phyloP scores from a whole-genome alignment of 2,329 filamentous ascomycete genomes.

The Penicillium sp. region DNA sequence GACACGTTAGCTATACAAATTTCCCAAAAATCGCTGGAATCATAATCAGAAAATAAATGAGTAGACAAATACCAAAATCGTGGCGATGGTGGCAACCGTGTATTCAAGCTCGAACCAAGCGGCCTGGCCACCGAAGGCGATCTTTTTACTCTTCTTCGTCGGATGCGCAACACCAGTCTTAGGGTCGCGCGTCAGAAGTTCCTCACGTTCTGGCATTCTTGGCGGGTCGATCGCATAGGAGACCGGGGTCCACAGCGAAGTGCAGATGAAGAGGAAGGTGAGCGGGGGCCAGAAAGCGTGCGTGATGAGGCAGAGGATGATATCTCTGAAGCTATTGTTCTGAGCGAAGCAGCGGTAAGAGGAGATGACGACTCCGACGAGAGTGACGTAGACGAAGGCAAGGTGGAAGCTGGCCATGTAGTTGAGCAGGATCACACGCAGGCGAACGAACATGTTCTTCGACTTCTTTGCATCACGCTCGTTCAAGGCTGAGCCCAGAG shows the following conservation, averaged over 20 bases:
- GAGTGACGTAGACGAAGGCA: slow-evolving; percentile 53
- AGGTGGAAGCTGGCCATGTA: slow-evolving; percentile 58
- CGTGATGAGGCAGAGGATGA: slow-evolving; percentile 55
- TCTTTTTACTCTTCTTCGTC: slow-evolving; percentile 51
- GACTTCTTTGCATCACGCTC: slow-evolving; percentile 52
- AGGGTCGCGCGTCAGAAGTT: slow-evolving; percentile 55
- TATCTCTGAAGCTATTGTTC: slow-evolving; percentile 38
- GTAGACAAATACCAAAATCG: slow-evolving; percentile 50
- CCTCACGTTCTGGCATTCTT: slow-evolving; percentile 56
- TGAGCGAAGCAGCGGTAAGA: slow-evolving; percentile 52
- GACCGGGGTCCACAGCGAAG: slow-evolving; percentile 58
- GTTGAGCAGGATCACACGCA: slow-evolving; percentile 56
- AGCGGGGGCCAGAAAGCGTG: slow-evolving; percentile 63
- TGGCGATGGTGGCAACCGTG: slow-evolving; percentile 52
- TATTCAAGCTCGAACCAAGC: slow-evolving; percentile 59
- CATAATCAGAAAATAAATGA: slow-evolving; percentile 32
- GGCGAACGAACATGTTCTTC: slow-evolving; percentile 49
- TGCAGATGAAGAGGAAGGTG: slow-evolving; percentile 56
- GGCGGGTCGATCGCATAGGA: slow-evolving; percentile 62
- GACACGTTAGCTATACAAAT: slow-evolving; percentile 9
- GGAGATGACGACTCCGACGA: slow-evolving; percentile 51
- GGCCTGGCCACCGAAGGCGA: slow-evolving; percentile 54
- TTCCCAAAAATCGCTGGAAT: neutral
- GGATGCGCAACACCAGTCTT: slow-evolving; percentile 51
- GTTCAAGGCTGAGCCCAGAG: slow-evolving; percentile 55